Evolutionary conservation across 1,284 basidiomycete genomes (phyloP), one percentile per base, ranked within the genome.

Genomic region (Cerrena zonata): DNA sequence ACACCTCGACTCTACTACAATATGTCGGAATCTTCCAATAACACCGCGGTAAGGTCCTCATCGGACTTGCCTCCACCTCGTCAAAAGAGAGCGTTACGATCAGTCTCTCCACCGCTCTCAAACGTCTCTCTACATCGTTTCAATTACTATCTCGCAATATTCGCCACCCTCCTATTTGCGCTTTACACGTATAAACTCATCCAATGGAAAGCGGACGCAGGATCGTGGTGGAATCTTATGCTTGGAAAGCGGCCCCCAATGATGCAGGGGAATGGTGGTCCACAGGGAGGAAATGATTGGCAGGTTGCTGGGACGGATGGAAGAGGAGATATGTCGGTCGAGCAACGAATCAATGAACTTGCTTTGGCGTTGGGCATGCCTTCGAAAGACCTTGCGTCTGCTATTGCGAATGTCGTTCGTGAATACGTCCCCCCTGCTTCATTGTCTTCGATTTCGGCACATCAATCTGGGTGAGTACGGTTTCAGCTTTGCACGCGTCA

Each of bases 341-440:
- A 86, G 56, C 67, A 72, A 4, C 70, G 73, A 34, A 78, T 87
- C 49, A 74, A 77, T 48, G 77, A 73, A 18, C 69, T 87, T 13
- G 85, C 85, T 12, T 63, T 67, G 5, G 78, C 76, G 19, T 67
- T 88, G 24, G 85, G 82, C 1, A 76, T 87, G 61, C 74, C 78
- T 2, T 72, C 80, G 12, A 67, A 68, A 30, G 79, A 84, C 43
- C 68, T 88, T 2, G 82, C 84, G 1, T 70, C 69, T 22, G 84
- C 82, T 0, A 80, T 87, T 48, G 80, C 78, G 1, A 70, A 68
- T 47, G 80, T 76, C 0, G 78, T 82, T 30, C 69, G 71, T 49
- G 70, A 79, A 26, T 65, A 80, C 55, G 75, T 84, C 21, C 80
- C 83, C 1, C 76, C 77, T 15, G 79, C 77, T 4, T 79, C 75